Base-by-base conservation (phyloP, 2,329 filamentous ascomycete genomes). In the Colletotrichum echinochloae region DNA sequence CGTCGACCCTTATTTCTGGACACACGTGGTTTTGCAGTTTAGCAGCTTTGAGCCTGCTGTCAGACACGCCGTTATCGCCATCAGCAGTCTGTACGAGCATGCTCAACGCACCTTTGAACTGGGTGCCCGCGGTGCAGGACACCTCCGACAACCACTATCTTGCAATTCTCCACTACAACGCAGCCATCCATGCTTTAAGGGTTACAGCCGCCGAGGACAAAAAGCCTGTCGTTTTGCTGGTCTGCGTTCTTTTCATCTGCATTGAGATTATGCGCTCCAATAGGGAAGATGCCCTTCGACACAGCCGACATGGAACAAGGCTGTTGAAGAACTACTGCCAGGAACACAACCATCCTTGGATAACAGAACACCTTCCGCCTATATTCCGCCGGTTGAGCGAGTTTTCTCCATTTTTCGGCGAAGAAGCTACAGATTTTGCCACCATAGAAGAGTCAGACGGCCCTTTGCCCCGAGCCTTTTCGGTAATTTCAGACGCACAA, bases 241-340 rank as follows among this genome's bases (percentile, higher is more conserved):
- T 71, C 59, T 66, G 76, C 67, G 62, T 72, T 37, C 44, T 75
- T 56, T 73, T 76, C 46, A 67, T 74, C 26, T 66, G 65, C 52
- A 63, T 73, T 30, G 61, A 65, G 16, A 26, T 48, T 8, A 44
- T 65, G 51, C 51, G 51, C 14, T n/a, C 11, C n/a, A 28, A 65
- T 12, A 46, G 30, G 12, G 28, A 57, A 11, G 37, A 37, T 3
- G 61, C 61, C 1, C 30, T 65, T 7, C 44, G 20, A 28, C 61
- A 65, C 61, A 56, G 61, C 61, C 28, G 54, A 11, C 61, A 65
- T 23, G 61, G 51, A 7, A 20, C 46, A 12, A 20, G 37, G 28
- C 57, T 65, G 8, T 23, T 65, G n/a, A 59, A 59, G 8, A 30
- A 6, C 2, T 18, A 51, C 12, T 35, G 16, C 18, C 44, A 28